Evolutionary conservation across 2,329 filamentous ascomycete species (phyloP).

Genomic region (Clathrospora elynae): DNA sequence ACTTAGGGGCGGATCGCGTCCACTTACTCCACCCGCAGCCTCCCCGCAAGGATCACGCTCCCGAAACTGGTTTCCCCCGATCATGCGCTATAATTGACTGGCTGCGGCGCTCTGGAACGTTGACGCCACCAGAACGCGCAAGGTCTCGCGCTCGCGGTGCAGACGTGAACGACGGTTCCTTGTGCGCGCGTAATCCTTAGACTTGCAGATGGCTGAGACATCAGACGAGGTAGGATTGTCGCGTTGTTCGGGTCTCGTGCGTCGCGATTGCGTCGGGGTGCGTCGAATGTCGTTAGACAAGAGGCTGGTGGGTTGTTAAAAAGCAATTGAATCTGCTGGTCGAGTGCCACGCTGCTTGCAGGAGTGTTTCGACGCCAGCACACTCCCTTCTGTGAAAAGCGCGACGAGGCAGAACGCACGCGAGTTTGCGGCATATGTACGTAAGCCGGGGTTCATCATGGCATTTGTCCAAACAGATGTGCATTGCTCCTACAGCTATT

Average conservation of each 20-base stretch:
- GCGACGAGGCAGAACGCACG: conserved; percentile 36
- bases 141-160: conserved; percentile 2
- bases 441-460: conserved; percentile 1
- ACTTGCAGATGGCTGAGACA: conserved; percentile 11
- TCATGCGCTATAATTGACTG: conserved; percentile 7
- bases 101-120: conserved; percentile 3
- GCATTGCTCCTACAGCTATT: too few relatives aligned
- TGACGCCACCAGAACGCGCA: conserved; percentile 8
- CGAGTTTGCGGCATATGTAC: conserved; percentile 21
- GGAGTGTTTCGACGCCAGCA: conserved; percentile 30
- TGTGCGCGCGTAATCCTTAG: conserved; percentile 18
- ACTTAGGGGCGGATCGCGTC: conserved; percentile 28
- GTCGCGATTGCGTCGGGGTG: conserved; percentile 3
- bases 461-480: too few relatives aligned
- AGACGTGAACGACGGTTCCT: conserved; percentile 9
- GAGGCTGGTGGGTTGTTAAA: conserved; percentile 5
- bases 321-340: conserved; percentile 7
- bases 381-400: conserved; percentile 21
- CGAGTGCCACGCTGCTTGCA: conserved; percentile 8
- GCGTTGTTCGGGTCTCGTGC: conserved; percentile 4
- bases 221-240: conserved; percentile 1
- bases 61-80: conserved; percentile 10
- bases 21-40: conserved; percentile 17
- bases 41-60: conserved; percentile 14
- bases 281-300: conserved; percentile 4